A percentile compares a stretch with the other conserved stretches of the same genome.
Conservation (phyloP, 257 asterid genomes). For the Plantago major region DNA sequence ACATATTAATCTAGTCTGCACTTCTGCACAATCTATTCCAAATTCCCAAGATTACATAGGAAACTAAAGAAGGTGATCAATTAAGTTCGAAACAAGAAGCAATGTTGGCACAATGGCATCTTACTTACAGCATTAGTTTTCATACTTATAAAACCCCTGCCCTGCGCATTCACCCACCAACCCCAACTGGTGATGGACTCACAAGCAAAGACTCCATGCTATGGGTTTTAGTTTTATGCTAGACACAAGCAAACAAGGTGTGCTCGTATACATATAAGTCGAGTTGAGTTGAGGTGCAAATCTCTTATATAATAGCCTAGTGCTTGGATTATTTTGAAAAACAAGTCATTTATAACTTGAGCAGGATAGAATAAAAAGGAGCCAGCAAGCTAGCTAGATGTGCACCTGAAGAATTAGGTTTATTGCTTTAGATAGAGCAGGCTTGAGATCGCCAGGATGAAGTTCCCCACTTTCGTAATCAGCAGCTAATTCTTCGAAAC, state of each 20-base stretch:
- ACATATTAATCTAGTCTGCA: too few species aligned
- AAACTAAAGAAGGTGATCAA: too few species aligned
- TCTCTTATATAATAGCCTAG: background rate
- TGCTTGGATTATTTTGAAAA: background rate
- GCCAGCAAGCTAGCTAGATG: background rate
- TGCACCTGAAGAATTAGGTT: conserved; percentile 71
- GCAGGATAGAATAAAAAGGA: background rate
- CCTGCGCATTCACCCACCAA: background rate
- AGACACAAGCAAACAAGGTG: background rate
- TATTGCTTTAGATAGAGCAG: conserved; percentile 70
- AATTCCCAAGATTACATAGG: too few species aligned
- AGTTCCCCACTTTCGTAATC: conserved; percentile 78
- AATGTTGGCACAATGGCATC: too few species aligned
- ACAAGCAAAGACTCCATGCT: background rate
- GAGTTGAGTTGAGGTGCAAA: background rate
- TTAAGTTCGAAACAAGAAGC: too few species aligned
- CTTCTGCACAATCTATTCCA: too few species aligned
- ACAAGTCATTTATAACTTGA: background rate
- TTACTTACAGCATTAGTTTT: background rate
- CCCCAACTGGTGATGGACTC: background rate
- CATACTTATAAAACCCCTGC: background rate
- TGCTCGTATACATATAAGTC: background rate
- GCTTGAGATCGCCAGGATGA: conserved; percentile 92
- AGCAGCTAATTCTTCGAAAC: conserved; percentile 48
- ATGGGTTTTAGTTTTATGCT: too few species aligned